Conservation (phyloP, 371 early-diverging fungal species). For the Saksenaea oblongispora region DNA sequence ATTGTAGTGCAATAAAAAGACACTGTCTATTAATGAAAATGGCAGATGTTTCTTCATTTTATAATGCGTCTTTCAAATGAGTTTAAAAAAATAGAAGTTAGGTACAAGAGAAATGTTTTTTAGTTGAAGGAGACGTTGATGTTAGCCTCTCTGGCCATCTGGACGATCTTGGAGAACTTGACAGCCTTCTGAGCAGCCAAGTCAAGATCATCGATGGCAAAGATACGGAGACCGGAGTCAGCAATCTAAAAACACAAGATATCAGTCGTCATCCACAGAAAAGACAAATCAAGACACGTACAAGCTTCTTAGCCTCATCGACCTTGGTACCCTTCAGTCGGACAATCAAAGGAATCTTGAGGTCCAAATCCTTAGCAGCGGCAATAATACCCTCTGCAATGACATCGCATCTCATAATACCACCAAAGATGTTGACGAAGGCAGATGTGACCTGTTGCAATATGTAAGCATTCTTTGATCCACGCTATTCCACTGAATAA, state of each 20-base stretch:
- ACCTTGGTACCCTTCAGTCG: constrained; percentile 90
- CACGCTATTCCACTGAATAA: background rate
- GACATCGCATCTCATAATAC: constrained; percentile 98
- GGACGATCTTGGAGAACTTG: constrained; percentile 85
- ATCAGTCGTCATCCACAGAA: background rate
- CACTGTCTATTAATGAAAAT: background rate
- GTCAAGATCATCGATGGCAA: constrained; percentile 93
- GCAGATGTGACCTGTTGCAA: constrained; percentile 77
- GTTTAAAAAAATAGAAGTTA: background rate
- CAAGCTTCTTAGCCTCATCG: constrained; percentile 50
- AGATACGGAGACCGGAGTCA: constrained; percentile 90
- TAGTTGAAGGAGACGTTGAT: constrained; percentile 67
- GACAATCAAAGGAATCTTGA: constrained; percentile 94
- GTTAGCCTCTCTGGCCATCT: constrained; percentile 69
- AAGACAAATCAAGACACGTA: constrained; percentile 14
- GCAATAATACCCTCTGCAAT: constrained; percentile 98
- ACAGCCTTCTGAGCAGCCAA: constrained; percentile 95
- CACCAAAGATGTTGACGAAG: constrained; percentile 99
- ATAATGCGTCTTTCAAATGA: constrained; percentile 5
- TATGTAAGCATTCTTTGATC: background rate
- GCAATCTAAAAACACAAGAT: constrained; percentile 54
- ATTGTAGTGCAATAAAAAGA: background rate
- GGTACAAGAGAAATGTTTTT: background rate
- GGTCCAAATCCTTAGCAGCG: constrained; percentile 88
- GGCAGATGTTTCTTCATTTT: constrained; percentile 2